phyloP scores from a whole-genome alignment of 2,329 filamentous ascomycete genomes.

The Aspergillus ustus region DNA sequence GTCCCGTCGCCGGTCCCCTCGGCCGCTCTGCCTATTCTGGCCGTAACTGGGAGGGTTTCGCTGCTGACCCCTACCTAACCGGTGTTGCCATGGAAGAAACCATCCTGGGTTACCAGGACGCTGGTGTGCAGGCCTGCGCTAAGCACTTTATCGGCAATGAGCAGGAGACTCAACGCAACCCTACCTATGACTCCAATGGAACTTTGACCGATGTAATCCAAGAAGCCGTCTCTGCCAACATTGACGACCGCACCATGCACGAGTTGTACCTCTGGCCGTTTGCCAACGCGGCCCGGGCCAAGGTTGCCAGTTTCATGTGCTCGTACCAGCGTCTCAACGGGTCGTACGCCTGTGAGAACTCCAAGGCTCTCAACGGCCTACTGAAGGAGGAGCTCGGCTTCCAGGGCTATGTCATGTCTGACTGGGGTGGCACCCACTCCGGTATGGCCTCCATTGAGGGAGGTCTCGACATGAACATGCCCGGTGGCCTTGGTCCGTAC shows the following conservation, averaged over 20 bases:
- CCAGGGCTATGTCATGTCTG: slow-evolving; percentile 52
- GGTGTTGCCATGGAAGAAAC: slow-evolving; percentile 50
- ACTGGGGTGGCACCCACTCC: slow-evolving; percentile 51
- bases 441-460: slow-evolving; percentile 51
- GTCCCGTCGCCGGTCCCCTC: slow-evolving; percentile 47
- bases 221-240: slow-evolving; percentile 51
- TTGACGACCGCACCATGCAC: slow-evolving; percentile 75
- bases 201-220: slow-evolving; percentile 21
- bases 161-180: slow-evolving; percentile 61
- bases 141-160: slow-evolving; percentile 65
- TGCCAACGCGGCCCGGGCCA: slow-evolving; percentile 70
- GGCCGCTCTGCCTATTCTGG: slow-evolving; percentile 38
- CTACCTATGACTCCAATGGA: slow-evolving; percentile 42
- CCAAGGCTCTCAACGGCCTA: slow-evolving; percentile 50
- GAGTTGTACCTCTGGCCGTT: slow-evolving; percentile 54
- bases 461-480: slow-evolving; percentile 47
- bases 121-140: slow-evolving; percentile 44
- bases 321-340: slow-evolving; percentile 51
- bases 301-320: slow-evolving; percentile 60
- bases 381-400: slow-evolving; percentile 59
- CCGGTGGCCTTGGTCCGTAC: slow-evolving; percentile 31
- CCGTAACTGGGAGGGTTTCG: slow-evolving; percentile 49
- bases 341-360: slow-evolving; percentile 55
- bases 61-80: slow-evolving; percentile 50
- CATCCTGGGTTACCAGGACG: slow-evolving; percentile 61